Conservation (phyloP, 2,329 filamentous ascomycete species). For the Exutisphaerella laricina region DNA sequence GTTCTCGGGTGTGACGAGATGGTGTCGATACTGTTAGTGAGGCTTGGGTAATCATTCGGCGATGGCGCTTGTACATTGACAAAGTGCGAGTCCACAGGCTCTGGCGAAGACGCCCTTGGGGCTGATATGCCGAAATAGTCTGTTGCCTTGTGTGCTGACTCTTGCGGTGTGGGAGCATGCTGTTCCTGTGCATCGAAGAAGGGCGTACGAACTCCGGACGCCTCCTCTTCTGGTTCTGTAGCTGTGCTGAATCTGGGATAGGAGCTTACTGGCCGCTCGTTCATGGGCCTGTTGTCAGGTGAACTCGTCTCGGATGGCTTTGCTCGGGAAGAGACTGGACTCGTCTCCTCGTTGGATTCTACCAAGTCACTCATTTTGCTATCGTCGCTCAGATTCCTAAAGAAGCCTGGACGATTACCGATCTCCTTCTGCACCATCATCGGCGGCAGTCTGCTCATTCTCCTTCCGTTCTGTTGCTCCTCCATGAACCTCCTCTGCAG, state of each 20-base stretch:
- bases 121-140: slow-evolving; percentile 42
- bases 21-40: slow-evolving; percentile 34
- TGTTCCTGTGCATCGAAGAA: slow-evolving; percentile 24
- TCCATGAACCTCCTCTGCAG: slow-evolving; percentile 84
- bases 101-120: slow-evolving; percentile 42
- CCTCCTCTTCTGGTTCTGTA: slow-evolving; percentile 13
- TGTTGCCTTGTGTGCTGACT: slow-evolving; percentile 6
- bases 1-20: slow-evolving; percentile 36
- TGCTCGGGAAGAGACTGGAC: slow-evolving; percentile 20
- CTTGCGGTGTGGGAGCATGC: slow-evolving; percentile 9
- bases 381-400: slow-evolving; percentile 63
- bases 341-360: slow-evolving; percentile 39
- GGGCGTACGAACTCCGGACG: slow-evolving; percentile 19
- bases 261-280: slow-evolving; percentile 31
- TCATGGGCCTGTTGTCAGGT: slow-evolving; percentile 35
- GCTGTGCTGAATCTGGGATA: slow-evolving; percentile 28
- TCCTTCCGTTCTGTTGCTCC: slow-evolving; percentile 61
- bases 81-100: slow-evolving; percentile 39
- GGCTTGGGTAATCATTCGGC: slow-evolving; percentile 34
- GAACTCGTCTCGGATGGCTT: slow-evolving; percentile 14
- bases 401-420: slow-evolving; percentile 71
- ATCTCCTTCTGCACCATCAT: slow-evolving; percentile 77
- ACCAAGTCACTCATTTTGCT: slow-evolving; percentile 33
- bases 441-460: slow-evolving; percentile 80
- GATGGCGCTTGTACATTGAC: slow-evolving; percentile 40